Percentiles rank a stretch among this genome's conserved stretches.
These are phyloP conservation scores for Apiotrichum akiyoshidainum DNA, from an alignment of 1,284 basidiomycete species.

Conservation along the genomic window DNA sequence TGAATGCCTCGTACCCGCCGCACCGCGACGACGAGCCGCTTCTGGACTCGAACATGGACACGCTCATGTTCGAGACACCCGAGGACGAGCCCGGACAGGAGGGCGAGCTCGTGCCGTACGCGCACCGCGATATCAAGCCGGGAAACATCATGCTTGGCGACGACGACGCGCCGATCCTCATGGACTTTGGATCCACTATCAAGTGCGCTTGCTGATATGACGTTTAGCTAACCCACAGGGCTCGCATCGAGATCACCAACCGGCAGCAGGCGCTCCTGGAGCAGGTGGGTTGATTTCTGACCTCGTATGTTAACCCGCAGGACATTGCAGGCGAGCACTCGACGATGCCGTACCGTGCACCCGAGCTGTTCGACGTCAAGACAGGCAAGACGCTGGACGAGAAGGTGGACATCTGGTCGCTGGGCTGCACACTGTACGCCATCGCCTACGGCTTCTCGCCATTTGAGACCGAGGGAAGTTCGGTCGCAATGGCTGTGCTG, in stretches of 20 bases:
- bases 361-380: constrained; percentile 92
- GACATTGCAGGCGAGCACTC: constrained; percentile 93
- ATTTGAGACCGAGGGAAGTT: constrained; percentile 85
- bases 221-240: constrained; percentile 23
- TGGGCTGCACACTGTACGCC: constrained; percentile 87
- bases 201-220: constrained; percentile 30
- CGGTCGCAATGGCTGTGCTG: constrained; percentile 91
- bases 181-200: constrained; percentile 89
- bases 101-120: constrained; percentile 72
- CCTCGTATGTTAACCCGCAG: constrained; percentile 47
- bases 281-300: constrained; percentile 57
- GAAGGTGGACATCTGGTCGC: constrained; percentile 93
- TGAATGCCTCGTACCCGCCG: constrained; percentile 39
- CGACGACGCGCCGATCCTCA: constrained; percentile 85
- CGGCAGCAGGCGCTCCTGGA: constrained; percentile 81
- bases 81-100: constrained; percentile 57
- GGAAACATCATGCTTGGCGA: constrained; percentile 96
- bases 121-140: constrained; percentile 95
- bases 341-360: constrained; percentile 93
- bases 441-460: constrained; percentile 89
- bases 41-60: constrained; percentile 23
- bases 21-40: constrained; percentile 36
- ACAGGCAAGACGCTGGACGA: constrained; percentile 82
- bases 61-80: constrained; percentile 66
- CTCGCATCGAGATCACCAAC: constrained; percentile 56